These are phyloP conservation scores for Oryza nivara DNA, from an alignment of 176 grass and related monocot species.

Conservation along the genomic window DNA sequence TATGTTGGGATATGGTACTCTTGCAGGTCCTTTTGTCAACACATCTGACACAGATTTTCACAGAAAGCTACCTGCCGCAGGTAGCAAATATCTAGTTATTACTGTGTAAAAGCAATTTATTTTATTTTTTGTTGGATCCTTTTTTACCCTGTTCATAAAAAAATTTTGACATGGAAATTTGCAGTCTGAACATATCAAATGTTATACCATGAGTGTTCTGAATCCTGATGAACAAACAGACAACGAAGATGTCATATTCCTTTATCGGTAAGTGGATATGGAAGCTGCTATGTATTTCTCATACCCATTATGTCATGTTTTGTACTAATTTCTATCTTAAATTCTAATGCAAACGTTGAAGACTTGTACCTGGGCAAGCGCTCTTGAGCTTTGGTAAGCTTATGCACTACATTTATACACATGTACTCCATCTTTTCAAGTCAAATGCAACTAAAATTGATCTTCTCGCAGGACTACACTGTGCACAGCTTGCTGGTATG, in stretches of 20 bases:
- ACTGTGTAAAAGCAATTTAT: conserved; percentile 9
- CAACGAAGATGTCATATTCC: conserved; percentile 79
- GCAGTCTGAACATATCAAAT: conserved; percentile 94
- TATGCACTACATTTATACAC: conserved; percentile 26
- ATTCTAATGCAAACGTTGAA: conserved; percentile 53
- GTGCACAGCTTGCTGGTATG: conserved; percentile 88
- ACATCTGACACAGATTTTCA: conserved; percentile 91
- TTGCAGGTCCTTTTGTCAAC: conserved; percentile 89
- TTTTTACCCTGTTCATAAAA: background rate
- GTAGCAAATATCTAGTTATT: conserved; percentile 44
- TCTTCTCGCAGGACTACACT: conserved; percentile 80
- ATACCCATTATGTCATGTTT: conserved; percentile 4
- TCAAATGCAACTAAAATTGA: conserved; percentile 30
- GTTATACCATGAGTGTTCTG: conserved; percentile 86
- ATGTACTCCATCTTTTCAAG: background rate
- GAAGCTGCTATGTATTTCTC: conserved; percentile 25
- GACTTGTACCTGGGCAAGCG: conserved; percentile 90
- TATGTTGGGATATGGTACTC: conserved; percentile 38
- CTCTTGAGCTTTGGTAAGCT: conserved; percentile 83
- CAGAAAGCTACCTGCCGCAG: conserved; percentile 75
- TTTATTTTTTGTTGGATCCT: conserved; percentile 22
- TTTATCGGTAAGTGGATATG: conserved; percentile 65
- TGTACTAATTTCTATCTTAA: conserved; percentile 38
- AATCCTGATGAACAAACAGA: conserved; percentile 69
- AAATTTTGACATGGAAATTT: conserved; percentile 29